Conservation (phyloP, 2,329 filamentous ascomycete genomes). For the Paecilomyces dactylethromorphus region DNA sequence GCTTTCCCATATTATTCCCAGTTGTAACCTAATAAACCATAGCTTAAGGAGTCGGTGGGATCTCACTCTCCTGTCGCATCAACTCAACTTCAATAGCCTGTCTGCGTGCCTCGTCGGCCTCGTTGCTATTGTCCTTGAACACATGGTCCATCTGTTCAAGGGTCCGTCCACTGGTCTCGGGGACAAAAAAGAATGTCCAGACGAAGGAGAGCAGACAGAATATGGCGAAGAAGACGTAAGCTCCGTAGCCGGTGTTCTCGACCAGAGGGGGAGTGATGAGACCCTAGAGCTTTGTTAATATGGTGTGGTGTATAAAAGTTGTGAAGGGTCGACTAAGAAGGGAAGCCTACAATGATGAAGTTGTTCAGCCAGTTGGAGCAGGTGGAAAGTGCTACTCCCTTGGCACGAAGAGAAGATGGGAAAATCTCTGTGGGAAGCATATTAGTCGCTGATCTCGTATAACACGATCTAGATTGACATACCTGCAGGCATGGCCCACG, state of each 20-base stretch:
- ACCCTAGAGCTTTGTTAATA: constrained; percentile 29
- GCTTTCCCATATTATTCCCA: too few species aligned
- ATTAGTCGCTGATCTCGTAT: too few species aligned
- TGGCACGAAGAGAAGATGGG: constrained; percentile 53
- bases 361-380: constrained; percentile 60
- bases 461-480: constrained; percentile 1
- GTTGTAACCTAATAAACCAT: too few species aligned
- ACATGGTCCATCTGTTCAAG: constrained; percentile 51
- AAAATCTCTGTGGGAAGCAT: constrained; percentile 52
- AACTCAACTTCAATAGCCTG: constrained; percentile 26
- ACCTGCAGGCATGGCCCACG: constrained; percentile 36
- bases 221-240: constrained; percentile 55
- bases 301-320: neutral
- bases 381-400: constrained; percentile 60
- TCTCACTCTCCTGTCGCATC: constrained; percentile 11
- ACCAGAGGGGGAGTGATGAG: constrained; percentile 61
- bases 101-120: constrained; percentile 22
- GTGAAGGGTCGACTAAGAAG: constrained; percentile 8
- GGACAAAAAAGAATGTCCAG: constrained; percentile 50
- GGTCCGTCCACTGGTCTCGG: constrained; percentile 52
- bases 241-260: constrained; percentile 46
- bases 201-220: constrained; percentile 46
- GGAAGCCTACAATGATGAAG: constrained; percentile 48
- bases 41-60: constrained; percentile 4
- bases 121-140: constrained; percentile 32